Evolutionary conservation across 805 yeast species (phyloP).

Genomic region (Candida sakaeoensis): DNA sequence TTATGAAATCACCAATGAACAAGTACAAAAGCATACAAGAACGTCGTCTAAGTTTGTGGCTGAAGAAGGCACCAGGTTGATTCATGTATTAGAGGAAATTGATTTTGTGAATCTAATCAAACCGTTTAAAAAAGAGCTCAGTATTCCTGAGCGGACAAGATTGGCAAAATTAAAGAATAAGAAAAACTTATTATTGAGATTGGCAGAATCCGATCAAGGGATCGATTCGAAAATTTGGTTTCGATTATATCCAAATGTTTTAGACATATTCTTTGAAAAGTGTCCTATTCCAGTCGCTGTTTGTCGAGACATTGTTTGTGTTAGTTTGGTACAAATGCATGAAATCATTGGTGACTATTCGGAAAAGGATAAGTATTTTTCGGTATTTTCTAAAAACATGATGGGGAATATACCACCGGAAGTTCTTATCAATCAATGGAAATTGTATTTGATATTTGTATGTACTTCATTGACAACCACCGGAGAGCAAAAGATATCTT

Average conservation of each 20-base stretch:
- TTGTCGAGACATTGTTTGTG: slow-evolving; percentile 87
- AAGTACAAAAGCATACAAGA: slow-evolving; percentile 42
- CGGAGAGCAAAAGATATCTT: slow-evolving; percentile 69
- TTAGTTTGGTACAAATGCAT: slow-evolving; percentile 80
- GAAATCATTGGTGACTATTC: slow-evolving; percentile 60
- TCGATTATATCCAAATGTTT: slow-evolving; percentile 72
- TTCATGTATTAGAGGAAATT: slow-evolving; percentile 68
- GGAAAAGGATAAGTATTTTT: slow-evolving; percentile 36
- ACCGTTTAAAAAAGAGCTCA: slow-evolving; percentile 47
- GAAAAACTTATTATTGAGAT: slow-evolving; percentile 63
- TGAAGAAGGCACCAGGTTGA: slow-evolving; percentile 70
- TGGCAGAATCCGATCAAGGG: slow-evolving; percentile 91
- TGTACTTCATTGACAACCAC: slow-evolving; percentile 90
- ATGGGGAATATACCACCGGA: slow-evolving; percentile 52
- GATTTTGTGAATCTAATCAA: slow-evolving; percentile 65
- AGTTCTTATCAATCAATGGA: slow-evolving; percentile 79
- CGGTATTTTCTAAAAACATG: slow-evolving; percentile 27
- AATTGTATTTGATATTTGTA: slow-evolving; percentile 81
- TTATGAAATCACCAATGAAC: slow-evolving; percentile 42
- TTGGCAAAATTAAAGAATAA: slow-evolving; percentile 60
- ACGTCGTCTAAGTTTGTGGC: slow-evolving; percentile 71
- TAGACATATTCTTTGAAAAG: slow-evolving; percentile 66
- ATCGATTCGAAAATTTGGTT: slow-evolving; percentile 98
- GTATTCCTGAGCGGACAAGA: slow-evolving; percentile 76
- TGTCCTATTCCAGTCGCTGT: slow-evolving; percentile 94